Evolutionary conservation across 2,329 filamentous ascomycete species (phyloP).

Genomic region (Pleurostoma richardsiae): DNA sequence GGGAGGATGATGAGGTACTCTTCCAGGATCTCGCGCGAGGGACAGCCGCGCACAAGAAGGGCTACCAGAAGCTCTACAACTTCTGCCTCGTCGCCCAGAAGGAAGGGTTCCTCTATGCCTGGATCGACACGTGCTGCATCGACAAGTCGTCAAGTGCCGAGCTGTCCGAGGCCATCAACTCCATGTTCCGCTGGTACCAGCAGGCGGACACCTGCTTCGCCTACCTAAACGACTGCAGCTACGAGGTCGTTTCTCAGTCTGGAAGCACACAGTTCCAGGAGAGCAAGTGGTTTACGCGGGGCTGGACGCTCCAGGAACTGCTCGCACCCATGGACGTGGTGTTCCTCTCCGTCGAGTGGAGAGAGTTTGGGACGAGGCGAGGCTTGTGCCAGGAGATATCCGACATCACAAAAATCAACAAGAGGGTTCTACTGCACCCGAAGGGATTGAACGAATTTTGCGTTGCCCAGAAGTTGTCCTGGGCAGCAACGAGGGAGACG

Average conservation of each 20-base stretch:
- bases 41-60: too few species aligned
- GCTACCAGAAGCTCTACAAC: too few species aligned
- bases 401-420: not conserved
- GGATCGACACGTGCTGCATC: too few species aligned
- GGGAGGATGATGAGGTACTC: slow-evolving; percentile 1
- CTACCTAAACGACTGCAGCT: too few species aligned
- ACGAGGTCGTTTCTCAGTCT: too few species aligned
- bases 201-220: too few species aligned
- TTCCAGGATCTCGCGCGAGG: slow-evolving; percentile 1
- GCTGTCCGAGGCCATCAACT: too few species aligned
- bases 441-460: not conserved
- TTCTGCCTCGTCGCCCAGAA: too few species aligned
- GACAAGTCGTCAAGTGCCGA: too few species aligned
- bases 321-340: slow-evolving; percentile 1
- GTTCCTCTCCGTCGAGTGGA: slow-evolving; percentile 1
- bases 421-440: not conserved
- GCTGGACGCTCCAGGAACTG: not conserved
- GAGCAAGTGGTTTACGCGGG: slow-evolving; percentile 4
- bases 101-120: too few species aligned
- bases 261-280: not conserved
- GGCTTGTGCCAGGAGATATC: not conserved
- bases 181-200: too few species aligned
- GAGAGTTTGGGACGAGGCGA: slow-evolving; percentile 1
- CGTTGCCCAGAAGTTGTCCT: slow-evolving; percentile 2
- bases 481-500: slow-evolving; percentile 1